Conservation (phyloP, 2,329 filamentous ascomycete genomes). For the Septoria linicola region DNA sequence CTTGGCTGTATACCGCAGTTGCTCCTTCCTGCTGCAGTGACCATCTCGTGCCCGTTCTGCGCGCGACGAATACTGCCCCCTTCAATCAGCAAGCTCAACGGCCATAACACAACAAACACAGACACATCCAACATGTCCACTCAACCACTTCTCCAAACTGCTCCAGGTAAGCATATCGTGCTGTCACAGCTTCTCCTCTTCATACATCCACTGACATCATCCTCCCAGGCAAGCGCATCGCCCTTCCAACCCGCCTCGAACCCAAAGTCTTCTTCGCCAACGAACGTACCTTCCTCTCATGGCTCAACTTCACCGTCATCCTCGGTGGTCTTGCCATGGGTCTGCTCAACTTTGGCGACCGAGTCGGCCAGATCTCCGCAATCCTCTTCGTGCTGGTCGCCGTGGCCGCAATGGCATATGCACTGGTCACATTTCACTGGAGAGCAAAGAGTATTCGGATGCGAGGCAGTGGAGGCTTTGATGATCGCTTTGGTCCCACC, state of each 20-base stretch:
- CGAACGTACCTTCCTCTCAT: constrained; percentile 97
- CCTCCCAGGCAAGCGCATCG: constrained; percentile 85
- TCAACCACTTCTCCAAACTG: constrained; percentile 91
- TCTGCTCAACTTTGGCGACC: constrained; percentile 96
- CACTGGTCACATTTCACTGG: constrained; percentile 95
- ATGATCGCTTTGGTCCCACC: constrained; percentile 92
- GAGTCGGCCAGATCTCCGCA: constrained; percentile 82
- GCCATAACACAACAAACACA: constrained; percentile 6
- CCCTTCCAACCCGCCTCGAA: constrained; percentile 94
- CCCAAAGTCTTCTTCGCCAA: constrained; percentile 99
- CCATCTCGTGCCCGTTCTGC: too few relatives aligned
- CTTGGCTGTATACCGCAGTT: too few relatives aligned
- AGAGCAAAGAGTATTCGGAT: constrained; percentile 87
- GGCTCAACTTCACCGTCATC: constrained; percentile 99
- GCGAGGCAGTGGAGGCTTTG: constrained; percentile 91
- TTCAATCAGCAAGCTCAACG: background rate
- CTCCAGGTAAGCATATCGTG: constrained; percentile 65
- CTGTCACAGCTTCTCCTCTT: background rate
- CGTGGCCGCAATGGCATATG: constrained; percentile 94
- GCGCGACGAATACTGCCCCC: too few relatives aligned
- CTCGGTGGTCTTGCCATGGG: constrained; percentile 94
- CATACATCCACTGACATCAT: constrained; percentile 6
- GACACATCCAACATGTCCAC: constrained; percentile 70
- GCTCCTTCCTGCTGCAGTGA: too few relatives aligned
- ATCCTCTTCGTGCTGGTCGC: constrained; percentile 92